Base-by-base conservation (phyloP, 1,139 yeast species). In the Hanseniaspora gamundiae region DNA sequence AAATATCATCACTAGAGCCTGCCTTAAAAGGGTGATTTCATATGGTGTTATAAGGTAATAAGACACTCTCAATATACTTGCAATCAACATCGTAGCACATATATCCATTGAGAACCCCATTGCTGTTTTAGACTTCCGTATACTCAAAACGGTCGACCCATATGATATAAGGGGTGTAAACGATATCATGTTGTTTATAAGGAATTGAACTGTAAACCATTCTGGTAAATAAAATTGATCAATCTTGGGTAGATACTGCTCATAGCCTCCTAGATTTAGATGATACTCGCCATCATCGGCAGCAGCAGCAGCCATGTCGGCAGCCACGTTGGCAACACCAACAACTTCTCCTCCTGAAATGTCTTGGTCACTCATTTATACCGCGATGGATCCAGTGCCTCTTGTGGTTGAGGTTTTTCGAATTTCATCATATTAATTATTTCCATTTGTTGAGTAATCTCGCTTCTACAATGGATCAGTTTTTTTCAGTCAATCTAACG, bases 11-110 rank as follows among this genome's bases (percentile, higher is more conserved):
- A 83, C 73, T 39, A 82, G 57, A 35, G 93, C 76, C 58, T 87
- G 96, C 47, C 88, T 64, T 39, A 86, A 66, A 33, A 87, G 62
- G 2, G 94, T 74, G 16, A 74, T 61, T 57, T 87, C 95, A 59
- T 79, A 87, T 0, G 95, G 95, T 39, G 80, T 73, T 43, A 86
- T 78, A 49, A 80, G 62, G 64, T 81, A 87, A 65, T 84, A 87
- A 45, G 78, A 75, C 19, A 87, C 78, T 49, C 94, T 70, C 38
- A 86, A 64, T 4, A 80, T 74, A 41, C 86, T 75, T 1, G 95
- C 82, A 53, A 85, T 70, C 48, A 87, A 61, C 95, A 87, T 86
- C 10, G 94, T 84, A 14, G 88, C 91, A 63, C 95, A 87, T 13
- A 87, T 82, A 60, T 87, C 96, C 20, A 86, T 69, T 7, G 93